Base-by-base conservation (phyloP, 768 basidiomycete species). In the Tylopilus sp. region DNA sequence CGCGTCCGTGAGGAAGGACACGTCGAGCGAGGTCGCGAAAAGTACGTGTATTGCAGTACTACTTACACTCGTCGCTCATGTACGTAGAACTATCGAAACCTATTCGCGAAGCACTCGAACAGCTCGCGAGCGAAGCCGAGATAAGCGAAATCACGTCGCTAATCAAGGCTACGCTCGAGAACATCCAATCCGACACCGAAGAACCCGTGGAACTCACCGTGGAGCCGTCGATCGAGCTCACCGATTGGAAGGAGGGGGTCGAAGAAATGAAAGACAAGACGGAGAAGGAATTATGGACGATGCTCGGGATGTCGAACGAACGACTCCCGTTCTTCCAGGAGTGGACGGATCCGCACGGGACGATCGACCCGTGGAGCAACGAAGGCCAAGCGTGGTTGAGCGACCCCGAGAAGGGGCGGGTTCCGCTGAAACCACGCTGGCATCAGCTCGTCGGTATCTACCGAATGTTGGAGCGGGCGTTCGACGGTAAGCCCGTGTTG, bases 1-100 rank as follows among this genome's bases (percentile, higher is more conserved):
- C 85, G 98, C 84, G 37, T 87, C 86, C 77, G 97, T 89, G 51
- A 98, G 76, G 38, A 90, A 87, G 37, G 92, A 94, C 96, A 99
- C 98, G 77, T 98, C 96, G 67, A 99, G n/a, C n/a, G n/a, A n/a
- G n/a, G n/a, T n/a, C n/a, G n/a, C n/a, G n/a, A n/a, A n/a, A n/a
- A n/a, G n/a, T n/a, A n/a, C n/a, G n/a, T n/a, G n/a, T n/a, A n/a
- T n/a, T n/a, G n/a, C n/a, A n/a, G n/a, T n/a, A n/a, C n/a, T n/a
- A n/a, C n/a, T n/a, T n/a, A n/a, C n/a, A n/a, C n/a, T n/a, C n/a
- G n/a, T n/a, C n/a, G n/a, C n/a, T n/a, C n/a, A n/a, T n/a, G n/a
- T n/a, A n/a, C n/a, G n/a, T n/a, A n/a, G n/a, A n/a, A n/a, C n/a
- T n/a, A n/a, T n/a, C n/a, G n/a, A n/a, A n/a, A n/a, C n/a, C n/a